Percentiles rank a stretch among this genome's conserved stretches.
Conservation (phyloP, 495 filamentous ascomycete species). For the Xylaria bambusicola region DNA sequence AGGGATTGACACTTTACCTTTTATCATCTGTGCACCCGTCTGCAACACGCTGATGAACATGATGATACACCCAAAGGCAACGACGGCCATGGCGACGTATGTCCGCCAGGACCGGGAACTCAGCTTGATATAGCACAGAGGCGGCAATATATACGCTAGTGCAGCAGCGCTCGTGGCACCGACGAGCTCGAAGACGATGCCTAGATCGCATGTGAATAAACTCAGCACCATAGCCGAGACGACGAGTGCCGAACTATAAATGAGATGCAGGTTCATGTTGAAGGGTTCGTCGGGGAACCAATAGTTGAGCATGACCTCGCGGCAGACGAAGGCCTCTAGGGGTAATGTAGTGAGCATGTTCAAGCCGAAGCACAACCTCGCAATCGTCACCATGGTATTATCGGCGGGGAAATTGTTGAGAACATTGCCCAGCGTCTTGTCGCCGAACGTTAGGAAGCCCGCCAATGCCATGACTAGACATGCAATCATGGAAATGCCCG, state of each 20-base stretch:
- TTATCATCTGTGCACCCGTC: conserved; percentile 66
- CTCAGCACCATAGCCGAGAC: conserved; percentile 74
- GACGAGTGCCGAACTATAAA: conserved; percentile 80
- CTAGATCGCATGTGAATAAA: conserved; percentile 87
- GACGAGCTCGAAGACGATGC: conserved; percentile 91
- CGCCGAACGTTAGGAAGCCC: conserved; percentile 91
- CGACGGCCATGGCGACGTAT: conserved; percentile 66
- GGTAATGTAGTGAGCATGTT: conserved; percentile 99
- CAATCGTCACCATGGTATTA: conserved; percentile 91
- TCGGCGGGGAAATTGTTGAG: conserved; percentile 94
- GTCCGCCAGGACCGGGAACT: conserved; percentile 77
- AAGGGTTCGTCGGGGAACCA: conserved; percentile 79
- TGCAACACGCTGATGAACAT: conserved; percentile 83
- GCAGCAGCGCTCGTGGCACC: conserved; percentile 93
- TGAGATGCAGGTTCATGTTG: conserved; percentile 79
- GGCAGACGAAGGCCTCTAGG: conserved; percentile 94
- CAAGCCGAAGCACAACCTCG: conserved; percentile 89
- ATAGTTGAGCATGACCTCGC: conserved; percentile 94
- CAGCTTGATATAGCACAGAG: conserved; percentile 91
- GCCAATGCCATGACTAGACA: conserved; percentile 86
- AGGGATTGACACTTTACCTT: conserved; percentile 34
- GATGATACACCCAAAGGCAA: conserved; percentile 76
- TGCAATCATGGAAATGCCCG: conserved; percentile 81
- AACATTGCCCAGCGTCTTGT: conserved; percentile 89
- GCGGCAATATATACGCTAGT: conserved; percentile 92